A percentile compares a stretch with the other conserved stretches of the same genome.
phyloP scores from a whole-genome alignment of 2,329 filamentous ascomycete genomes.

The Ampelomyces quisqualis region DNA sequence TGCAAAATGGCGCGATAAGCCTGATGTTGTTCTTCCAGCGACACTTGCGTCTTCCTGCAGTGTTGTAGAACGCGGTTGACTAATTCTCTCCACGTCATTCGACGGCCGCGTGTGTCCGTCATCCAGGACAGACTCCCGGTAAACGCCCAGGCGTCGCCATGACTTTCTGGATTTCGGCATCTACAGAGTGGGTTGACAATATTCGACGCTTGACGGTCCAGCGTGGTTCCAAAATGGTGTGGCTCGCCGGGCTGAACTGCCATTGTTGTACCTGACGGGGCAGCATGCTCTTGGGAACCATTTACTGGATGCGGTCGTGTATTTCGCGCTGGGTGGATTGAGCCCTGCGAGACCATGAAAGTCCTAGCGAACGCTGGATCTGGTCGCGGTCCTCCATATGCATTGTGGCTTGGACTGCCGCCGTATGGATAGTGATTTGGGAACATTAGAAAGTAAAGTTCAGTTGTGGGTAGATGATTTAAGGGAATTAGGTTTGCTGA shows the following conservation, averaged over 20 bases:
- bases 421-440: no score
- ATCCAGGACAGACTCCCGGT: not conserved
- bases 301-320: not conserved
- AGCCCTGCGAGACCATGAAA: not conserved
- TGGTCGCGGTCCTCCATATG: no score
- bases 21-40: not conserved
- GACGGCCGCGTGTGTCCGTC: not conserved
- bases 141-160: not conserved
- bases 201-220: not conserved
- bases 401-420: no score
- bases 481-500: no score
- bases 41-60: not conserved
- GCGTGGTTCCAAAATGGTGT: not conserved
- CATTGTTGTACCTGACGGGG: not conserved
- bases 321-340: not conserved
- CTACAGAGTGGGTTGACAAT: not conserved
- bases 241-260: not conserved
- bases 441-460: no score
- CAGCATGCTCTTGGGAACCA: not conserved
- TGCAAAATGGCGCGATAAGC: not conserved
- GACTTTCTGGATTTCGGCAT: not conserved
- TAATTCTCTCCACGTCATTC: not conserved
- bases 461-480: no score
- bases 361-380: not conserved
- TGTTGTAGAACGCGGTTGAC: not conserved